phyloP scores from a whole-genome alignment of 1,284 basidiomycete species.

The Microbotryum silenes-acaulis region DNA sequence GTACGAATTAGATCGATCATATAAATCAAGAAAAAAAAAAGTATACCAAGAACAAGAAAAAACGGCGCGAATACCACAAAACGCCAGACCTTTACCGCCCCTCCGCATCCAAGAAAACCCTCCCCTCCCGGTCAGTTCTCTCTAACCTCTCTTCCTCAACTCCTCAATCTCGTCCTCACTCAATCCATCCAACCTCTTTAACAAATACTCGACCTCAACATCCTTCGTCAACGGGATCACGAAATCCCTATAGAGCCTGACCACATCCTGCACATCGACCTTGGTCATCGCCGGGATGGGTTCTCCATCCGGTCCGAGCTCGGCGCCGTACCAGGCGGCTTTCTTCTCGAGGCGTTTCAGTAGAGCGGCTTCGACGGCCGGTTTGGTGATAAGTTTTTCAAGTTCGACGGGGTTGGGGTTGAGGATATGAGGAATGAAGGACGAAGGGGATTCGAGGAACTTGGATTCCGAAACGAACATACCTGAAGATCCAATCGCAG shows the following conservation, averaged over 20 bases:
- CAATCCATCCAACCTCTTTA: slow-evolving; percentile 73
- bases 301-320: slow-evolving; percentile 68
- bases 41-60: no score
- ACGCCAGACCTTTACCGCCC: no score
- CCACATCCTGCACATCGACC: slow-evolving; percentile 87
- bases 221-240: slow-evolving; percentile 97
- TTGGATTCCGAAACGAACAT: slow-evolving; percentile 99
- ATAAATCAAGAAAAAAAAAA: no score
- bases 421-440: slow-evolving; percentile 85
- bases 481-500: slow-evolving; percentile 48
- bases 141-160: slow-evolving; percentile 43
- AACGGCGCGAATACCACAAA: not conserved
- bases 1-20: no score
- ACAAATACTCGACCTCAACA: slow-evolving; percentile 92
- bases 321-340: slow-evolving; percentile 84
- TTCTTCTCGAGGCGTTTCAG: slow-evolving; percentile 84
- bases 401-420: slow-evolving; percentile 60
- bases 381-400: slow-evolving; percentile 86
- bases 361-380: slow-evolving; percentile 82
- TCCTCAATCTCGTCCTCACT: slow-evolving; percentile 68
- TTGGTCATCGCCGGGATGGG: slow-evolving; percentile 49
- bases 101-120: not conserved
- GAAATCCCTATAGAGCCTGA: slow-evolving; percentile 83
- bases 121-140: not conserved
- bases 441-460: slow-evolving; percentile 72